Evolutionary conservation across 1,139 yeast species (phyloP).

Genomic region (Saccharomycopsis hybrid): DNA sequence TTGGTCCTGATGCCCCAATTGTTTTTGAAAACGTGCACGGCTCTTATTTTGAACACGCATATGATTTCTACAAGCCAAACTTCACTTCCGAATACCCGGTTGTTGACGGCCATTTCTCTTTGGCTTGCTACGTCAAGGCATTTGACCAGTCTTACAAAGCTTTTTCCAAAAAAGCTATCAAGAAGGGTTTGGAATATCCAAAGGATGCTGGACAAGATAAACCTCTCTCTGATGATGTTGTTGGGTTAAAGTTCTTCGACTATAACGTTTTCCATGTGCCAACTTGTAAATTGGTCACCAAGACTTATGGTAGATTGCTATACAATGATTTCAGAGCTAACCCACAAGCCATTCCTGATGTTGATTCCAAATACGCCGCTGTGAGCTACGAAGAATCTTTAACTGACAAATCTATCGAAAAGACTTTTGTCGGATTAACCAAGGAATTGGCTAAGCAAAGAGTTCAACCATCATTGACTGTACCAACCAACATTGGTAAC

Average conservation of each 20-base stretch:
- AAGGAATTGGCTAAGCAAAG: conserved; percentile 65
- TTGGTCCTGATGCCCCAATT: conserved; percentile 97
- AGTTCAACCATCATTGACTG: conserved; percentile 73
- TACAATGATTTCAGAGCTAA: conserved; percentile 80
- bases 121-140: conserved; percentile 91
- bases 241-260: conserved; percentile 74
- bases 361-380: conserved; percentile 47
- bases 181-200: conserved; percentile 36
- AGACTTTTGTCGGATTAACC: conserved; percentile 73
- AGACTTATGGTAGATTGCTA: conserved; percentile 86
- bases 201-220: conserved; percentile 28
- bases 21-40: conserved; percentile 88
- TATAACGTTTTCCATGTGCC: conserved; percentile 98
- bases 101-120: conserved; percentile 95
- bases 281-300: conserved; percentile 89
- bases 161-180: conserved; percentile 75
- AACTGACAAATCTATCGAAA: conserved; percentile 76
- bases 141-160: conserved; percentile 78
- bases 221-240: conserved; percentile 45
- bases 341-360: conserved; percentile 51
- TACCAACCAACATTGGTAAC: conserved; percentile 97
- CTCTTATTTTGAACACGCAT: conserved; percentile 90
- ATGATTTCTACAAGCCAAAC: conserved; percentile 97
- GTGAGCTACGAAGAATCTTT: conserved; percentile 74
- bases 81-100: conserved; percentile 94